These are phyloP conservation scores for Talaromyces sp. DNA, from an alignment of 2,329 filamentous ascomycete species.

Conservation along the genomic window DNA sequence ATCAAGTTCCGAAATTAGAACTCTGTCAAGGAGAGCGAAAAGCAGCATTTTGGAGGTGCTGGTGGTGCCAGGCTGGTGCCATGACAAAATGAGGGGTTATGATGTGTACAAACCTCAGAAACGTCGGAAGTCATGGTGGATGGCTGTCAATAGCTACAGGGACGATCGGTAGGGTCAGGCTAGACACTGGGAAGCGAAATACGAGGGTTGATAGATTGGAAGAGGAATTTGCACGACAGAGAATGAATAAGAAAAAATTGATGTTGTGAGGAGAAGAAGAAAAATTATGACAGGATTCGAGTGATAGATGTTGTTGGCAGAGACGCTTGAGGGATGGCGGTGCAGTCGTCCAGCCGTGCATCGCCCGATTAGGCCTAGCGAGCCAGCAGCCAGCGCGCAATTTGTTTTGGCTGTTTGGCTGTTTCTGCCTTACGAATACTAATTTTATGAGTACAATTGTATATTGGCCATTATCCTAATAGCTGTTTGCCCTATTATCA, in stretches of 20 bases:
- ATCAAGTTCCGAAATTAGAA: not conserved
- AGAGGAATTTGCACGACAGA: not conserved
- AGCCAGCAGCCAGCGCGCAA: not conserved
- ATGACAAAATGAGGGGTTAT: slow-evolving; percentile 24
- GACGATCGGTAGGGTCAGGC: not conserved
- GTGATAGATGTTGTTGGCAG: slow-evolving; percentile 12
- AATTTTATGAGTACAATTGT: not conserved
- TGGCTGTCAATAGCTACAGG: slow-evolving; percentile 19
- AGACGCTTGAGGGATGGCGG: slow-evolving; percentile 14
- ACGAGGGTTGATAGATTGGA: not conserved
- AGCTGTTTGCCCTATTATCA: not conserved
- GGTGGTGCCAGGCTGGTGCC: slow-evolving; percentile 22
- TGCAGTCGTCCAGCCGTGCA: not conserved
- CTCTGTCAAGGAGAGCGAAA: slow-evolving; percentile 23
- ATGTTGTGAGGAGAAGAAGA: slow-evolving; percentile 2
- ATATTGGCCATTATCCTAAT: not conserved
- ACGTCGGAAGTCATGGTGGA: slow-evolving; percentile 63
- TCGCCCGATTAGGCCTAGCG: slow-evolving; percentile 11
- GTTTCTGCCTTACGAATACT: not conserved
- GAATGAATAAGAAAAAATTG: not conserved
- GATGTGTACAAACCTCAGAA: slow-evolving; percentile 56
- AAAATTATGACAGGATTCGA: slow-evolving; percentile 12
- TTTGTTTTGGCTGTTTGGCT: not conserved
- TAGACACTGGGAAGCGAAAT: not conserved
- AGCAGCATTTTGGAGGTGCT: slow-evolving; percentile 23